These are phyloP conservation scores for Venturia effusa DNA, from an alignment of 2,329 filamentous ascomycete species.

Conservation along the genomic window DNA sequence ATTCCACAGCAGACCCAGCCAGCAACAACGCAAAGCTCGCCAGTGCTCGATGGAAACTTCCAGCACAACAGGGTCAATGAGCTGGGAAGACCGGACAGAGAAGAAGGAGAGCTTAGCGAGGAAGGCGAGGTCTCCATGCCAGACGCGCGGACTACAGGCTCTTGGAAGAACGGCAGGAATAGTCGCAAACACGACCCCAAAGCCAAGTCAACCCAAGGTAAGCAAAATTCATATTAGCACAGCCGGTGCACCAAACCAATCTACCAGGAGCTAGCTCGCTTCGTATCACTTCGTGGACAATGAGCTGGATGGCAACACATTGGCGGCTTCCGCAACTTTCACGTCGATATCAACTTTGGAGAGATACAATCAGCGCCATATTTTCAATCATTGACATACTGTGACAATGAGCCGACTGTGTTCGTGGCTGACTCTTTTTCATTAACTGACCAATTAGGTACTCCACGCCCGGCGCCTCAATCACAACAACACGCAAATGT, in stretches of 20 bases:
- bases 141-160: not conserved
- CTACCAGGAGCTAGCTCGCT: not conserved
- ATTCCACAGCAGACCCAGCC: slow-evolving; percentile 3
- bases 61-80: slow-evolving; percentile 20
- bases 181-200: not conserved
- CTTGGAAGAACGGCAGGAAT: not conserved
- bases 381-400: not conserved
- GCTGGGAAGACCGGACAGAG: slow-evolving; percentile 36
- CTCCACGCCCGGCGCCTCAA: not conserved
- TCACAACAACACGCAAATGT: not conserved
- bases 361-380: not conserved
- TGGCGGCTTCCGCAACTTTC: not conserved
- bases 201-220: not conserved
- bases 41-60: slow-evolving; percentile 9
- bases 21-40: not conserved
- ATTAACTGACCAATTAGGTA: not conserved
- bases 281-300: not conserved
- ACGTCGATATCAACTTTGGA: not conserved
- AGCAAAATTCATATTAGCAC: not conserved
- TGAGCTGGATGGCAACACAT: not conserved
- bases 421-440: not conserved
- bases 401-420: not conserved
- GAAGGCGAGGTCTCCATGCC: slow-evolving; percentile 44
- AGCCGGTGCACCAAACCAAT: not conserved
- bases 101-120: slow-evolving; percentile 73